These are phyloP conservation scores for Globisporangium viniferum DNA, from an alignment of 352 stramenopile genomes.

Conservation along the genomic window DNA sequence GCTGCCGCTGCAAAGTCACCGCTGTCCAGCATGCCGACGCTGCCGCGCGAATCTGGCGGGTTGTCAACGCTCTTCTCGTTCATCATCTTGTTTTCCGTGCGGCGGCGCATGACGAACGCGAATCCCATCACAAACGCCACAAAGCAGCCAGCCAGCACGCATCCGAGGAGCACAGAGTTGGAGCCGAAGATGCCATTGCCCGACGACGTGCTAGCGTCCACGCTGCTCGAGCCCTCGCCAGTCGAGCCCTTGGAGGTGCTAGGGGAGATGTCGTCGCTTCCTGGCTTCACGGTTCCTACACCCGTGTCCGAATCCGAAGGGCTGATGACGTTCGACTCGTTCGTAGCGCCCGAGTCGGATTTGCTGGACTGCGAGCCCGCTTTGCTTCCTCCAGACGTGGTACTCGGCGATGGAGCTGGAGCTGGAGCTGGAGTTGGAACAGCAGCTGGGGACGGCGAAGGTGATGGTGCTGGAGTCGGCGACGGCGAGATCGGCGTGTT, in stretches of 20 bases:
- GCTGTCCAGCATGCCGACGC: constrained; percentile 43
- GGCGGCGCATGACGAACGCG: constrained; percentile 44
- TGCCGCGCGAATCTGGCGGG: constrained; percentile 19
- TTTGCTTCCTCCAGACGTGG: constrained; percentile 1
- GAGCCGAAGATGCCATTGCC: constrained; percentile 16
- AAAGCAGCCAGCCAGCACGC: constrained; percentile 34
- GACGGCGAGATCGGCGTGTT: constrained; percentile 33
- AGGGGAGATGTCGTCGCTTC: neutral
- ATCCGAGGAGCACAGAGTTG: constrained; percentile 37
- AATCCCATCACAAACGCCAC: constrained; percentile 27
- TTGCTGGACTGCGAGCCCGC: neutral
- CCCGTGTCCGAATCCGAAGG: neutral
- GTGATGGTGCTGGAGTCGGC: constrained; percentile 11
- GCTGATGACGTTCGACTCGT: constrained; percentile 3
- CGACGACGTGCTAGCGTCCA: constrained; percentile 14
- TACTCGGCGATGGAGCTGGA: constrained; percentile 9
- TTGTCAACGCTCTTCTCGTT: constrained; percentile 30
- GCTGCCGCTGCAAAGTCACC: constrained; percentile 16
- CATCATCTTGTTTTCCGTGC: constrained; percentile 30
- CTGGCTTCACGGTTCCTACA: constrained; percentile 13
- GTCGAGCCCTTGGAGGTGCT: neutral
- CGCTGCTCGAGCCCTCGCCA: constrained; percentile 8
- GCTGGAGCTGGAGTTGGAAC: constrained; percentile 1
- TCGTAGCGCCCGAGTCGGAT: neutral
- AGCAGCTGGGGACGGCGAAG: constrained; percentile 10